Evolutionary conservation across 805 yeast species (phyloP), one percentile per base, ranked within the genome.

Genomic region (Ogataea naganishii): DNA sequence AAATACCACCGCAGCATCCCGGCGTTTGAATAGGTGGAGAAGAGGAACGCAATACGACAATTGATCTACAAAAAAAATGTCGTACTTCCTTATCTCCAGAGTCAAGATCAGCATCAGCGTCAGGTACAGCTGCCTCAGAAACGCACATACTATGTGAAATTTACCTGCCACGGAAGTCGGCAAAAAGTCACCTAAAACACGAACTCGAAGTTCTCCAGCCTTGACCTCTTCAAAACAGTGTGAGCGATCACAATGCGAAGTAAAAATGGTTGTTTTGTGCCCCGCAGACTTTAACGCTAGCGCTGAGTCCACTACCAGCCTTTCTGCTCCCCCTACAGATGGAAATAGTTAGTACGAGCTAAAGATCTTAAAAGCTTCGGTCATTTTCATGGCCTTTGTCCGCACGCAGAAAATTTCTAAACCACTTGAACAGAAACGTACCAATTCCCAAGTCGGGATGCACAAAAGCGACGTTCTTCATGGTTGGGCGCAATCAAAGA

Each of bases 391-490:
- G 15, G 5, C 13, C n/a, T 14, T 5, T 12, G 12, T 4, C 22
- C 15, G 17, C 15, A 16, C 11, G 14, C 21, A 18, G 11, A 14
- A 19, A 25, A 10, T 27, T n/a, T 10, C 6, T 4, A 13, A 14
- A 14, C 10, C 6, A 10, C 17, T 13, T 3, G n/a, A 14, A 14
- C 10, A 8, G 18, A 4, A 5, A 29, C 54, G 14, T 36, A 41
- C 86, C 98, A 34, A 89, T 89, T 0, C 98, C 98, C 31, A 92
- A 60, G 57, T 92, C 98, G 0, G 98, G 98, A 49, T 92, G 98
- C 4, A 92, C 58, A 44, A 92, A 83, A 2, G 96, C 96, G 20
- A 89, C 67, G 36, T 64, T 74, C 66, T 71, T 58, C 11, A 18
- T 20, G n/a, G n/a, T n/a, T n/a, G n/a, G n/a, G n/a, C n/a, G n/a